Conservation (phyloP, 768 basidiomycete species). For the Sutorius australiensis region DNA sequence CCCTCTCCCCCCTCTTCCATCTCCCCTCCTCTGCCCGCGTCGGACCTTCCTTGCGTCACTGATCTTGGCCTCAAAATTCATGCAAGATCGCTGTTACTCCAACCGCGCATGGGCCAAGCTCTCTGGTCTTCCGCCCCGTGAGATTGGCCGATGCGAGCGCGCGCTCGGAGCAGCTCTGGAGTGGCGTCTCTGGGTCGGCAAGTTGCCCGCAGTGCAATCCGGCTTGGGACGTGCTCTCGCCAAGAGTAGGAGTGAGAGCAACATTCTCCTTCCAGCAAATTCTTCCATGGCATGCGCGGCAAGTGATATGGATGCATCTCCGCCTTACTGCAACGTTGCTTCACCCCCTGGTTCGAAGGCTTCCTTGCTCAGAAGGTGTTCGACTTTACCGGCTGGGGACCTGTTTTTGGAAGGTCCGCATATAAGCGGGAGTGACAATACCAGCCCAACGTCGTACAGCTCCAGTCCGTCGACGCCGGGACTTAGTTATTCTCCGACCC, state of each 20-base stretch:
- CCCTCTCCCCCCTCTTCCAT: constrained; percentile 52
- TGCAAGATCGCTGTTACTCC: constrained; percentile 90
- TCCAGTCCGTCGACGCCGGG: constrained; percentile 52
- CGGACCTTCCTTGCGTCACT: constrained; percentile 85
- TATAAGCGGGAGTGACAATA: neutral
- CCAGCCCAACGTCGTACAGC: constrained; percentile 26
- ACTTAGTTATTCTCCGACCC: constrained; percentile 56
- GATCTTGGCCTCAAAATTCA: constrained; percentile 88
- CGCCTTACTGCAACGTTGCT: neutral
- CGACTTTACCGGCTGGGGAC: constrained; percentile 40
- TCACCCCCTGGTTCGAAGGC: constrained; percentile 16
- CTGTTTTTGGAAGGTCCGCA: constrained; percentile 21
- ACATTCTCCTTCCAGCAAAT: constrained; percentile 21
- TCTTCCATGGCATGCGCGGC: neutral
- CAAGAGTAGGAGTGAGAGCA: constrained; percentile 51
- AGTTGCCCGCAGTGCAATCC: constrained; percentile 42
- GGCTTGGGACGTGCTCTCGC: constrained; percentile 37
- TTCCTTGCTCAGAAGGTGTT: constrained; percentile 36
- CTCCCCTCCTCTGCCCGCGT: constrained; percentile 82
- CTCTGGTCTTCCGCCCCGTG: constrained; percentile 78
- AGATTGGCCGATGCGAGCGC: constrained; percentile 86
- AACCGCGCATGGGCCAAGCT: constrained; percentile 94
- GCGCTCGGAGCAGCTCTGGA: constrained; percentile 82
- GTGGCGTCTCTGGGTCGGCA: constrained; percentile 94
- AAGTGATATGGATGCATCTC: constrained; percentile 2